phyloP scores from a whole-genome alignment of 345 rosid genomes.

The Lumnitzera racemosa region DNA sequence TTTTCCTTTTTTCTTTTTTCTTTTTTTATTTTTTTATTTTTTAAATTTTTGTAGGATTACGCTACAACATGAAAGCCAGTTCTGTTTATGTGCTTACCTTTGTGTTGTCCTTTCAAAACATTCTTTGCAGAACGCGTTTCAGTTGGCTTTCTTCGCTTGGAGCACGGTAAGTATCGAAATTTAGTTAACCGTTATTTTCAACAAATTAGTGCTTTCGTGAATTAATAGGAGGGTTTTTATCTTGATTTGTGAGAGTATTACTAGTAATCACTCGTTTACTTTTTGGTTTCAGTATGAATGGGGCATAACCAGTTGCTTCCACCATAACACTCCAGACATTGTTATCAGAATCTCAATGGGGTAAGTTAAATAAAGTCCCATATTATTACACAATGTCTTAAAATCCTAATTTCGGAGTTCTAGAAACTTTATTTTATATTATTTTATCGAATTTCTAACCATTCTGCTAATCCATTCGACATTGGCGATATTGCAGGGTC shows the following conservation, averaged over 20 bases:
- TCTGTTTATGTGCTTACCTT: too few species aligned
- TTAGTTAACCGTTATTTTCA: not conserved
- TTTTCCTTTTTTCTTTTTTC: too few species aligned
- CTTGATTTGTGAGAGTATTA: too few species aligned
- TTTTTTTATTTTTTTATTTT: too few species aligned
- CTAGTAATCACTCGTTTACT: not conserved
- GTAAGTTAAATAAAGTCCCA: constrained; percentile 23
- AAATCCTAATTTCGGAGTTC: too few species aligned
- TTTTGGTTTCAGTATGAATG: constrained; percentile 50
- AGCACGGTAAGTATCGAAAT: constrained; percentile 42
- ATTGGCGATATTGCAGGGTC: constrained; percentile 38
- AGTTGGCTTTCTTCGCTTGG: constrained; percentile 81
- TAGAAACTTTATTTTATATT: not conserved
- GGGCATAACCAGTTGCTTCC: constrained; percentile 41
- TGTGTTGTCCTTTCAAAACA: not conserved
- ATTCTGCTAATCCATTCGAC: too few species aligned
- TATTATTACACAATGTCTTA: not conserved
- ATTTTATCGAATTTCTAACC: not conserved
- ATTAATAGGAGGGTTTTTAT: too few species aligned
- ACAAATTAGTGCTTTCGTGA: too few species aligned
- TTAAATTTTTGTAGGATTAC: too few species aligned
- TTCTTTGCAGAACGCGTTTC: constrained; percentile 72
- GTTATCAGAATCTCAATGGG: constrained; percentile 72
- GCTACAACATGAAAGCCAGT: too few species aligned
- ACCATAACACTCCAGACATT: constrained; percentile 31